phyloP scores from a whole-genome alignment of 305 asterid species.

The Fraxinus sp. region DNA sequence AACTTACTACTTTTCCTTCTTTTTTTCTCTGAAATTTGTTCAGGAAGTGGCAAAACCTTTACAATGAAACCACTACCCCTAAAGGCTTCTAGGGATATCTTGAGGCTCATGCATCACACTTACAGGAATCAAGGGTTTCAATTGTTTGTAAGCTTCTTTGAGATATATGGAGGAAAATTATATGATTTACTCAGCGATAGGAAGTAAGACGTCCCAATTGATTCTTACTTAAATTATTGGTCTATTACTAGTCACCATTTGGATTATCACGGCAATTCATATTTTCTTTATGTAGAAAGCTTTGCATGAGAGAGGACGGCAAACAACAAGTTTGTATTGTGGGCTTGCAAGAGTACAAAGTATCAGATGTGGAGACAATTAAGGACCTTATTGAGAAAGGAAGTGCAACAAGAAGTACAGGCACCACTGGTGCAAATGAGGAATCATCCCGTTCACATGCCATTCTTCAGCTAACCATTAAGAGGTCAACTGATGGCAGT shows the following conservation, averaged over 20 bases:
- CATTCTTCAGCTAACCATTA: constrained; percentile 88
- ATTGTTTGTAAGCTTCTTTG: constrained; percentile 89
- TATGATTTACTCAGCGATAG: constrained; percentile 88
- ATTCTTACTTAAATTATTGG: not conserved
- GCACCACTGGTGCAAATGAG: constrained; percentile 98
- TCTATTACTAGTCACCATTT: not conserved
- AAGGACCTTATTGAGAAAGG: constrained; percentile 97
- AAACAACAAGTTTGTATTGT: constrained; percentile 98
- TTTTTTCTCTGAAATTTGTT: constrained; percentile 12
- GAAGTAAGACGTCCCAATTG: constrained; percentile 53
- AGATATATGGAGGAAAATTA: constrained; percentile 97
- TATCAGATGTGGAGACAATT: constrained; percentile 83
- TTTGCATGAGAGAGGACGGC: constrained; percentile 99
- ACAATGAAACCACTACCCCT: constrained; percentile 99
- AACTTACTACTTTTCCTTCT: not conserved
- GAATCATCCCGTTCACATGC: constrained; percentile 99
- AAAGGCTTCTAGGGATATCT: constrained; percentile 84
- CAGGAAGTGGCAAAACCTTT: constrained; percentile 98
- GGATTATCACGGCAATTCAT: constrained; percentile 16
- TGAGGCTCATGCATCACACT: constrained; percentile 92
- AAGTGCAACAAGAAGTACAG: constrained; percentile 86
- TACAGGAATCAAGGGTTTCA: constrained; percentile 94
- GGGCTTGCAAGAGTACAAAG: constrained; percentile 95
- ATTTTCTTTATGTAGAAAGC: constrained; percentile 60
- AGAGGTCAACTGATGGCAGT: constrained; percentile 82